Conservation (phyloP, 495 filamentous ascomycete species). For the Saxophila tyrrhenica region DNA sequence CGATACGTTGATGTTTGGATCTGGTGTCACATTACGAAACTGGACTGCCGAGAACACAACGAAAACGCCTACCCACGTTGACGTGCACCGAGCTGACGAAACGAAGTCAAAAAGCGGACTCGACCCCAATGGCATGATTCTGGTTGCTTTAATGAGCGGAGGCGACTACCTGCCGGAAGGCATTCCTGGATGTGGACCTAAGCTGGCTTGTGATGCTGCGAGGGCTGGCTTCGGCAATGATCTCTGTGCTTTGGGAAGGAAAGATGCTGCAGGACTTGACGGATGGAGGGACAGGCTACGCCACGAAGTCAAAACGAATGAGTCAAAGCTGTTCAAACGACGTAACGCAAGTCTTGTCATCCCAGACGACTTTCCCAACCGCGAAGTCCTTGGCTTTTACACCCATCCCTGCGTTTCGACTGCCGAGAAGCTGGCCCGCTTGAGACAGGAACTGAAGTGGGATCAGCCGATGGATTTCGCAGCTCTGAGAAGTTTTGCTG, state of each 20-base stretch:
- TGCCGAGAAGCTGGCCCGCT: slow-evolving; percentile 42
- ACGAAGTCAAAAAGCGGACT: slow-evolving; percentile 47
- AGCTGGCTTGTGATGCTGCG: slow-evolving; percentile 80
- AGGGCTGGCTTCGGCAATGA: slow-evolving; percentile 75
- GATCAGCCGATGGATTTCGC: slow-evolving; percentile 52
- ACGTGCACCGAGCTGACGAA: slow-evolving; percentile 53
- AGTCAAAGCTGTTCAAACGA: slow-evolving; percentile 65
- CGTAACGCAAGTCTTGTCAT: slow-evolving; percentile 64
- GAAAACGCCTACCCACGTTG: slow-evolving; percentile 75
- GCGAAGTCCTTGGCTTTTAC: slow-evolving; percentile 71
- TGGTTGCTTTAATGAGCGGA: slow-evolving; percentile 90
- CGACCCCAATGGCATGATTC: slow-evolving; percentile 78
- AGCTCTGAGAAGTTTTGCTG: slow-evolving; percentile 59
- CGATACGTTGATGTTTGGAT: slow-evolving; percentile 97
- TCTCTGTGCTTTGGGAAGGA: slow-evolving; percentile 46
- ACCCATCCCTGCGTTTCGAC: slow-evolving; percentile 70
- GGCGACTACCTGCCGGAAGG: slow-evolving; percentile 91
- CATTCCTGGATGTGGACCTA: slow-evolving; percentile 75
- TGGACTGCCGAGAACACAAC: slow-evolving; percentile 64
- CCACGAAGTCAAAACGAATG: slow-evolving; percentile 71
- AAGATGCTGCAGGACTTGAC: slow-evolving; percentile 36
- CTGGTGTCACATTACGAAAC: slow-evolving; percentile 61
- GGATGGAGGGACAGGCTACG: slow-evolving; percentile 66
- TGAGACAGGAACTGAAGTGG: slow-evolving; percentile 50
- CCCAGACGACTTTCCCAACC: slow-evolving; percentile 71